A percentile compares a stretch with the other conserved stretches of the same genome.
phyloP scores from a whole-genome alignment of 768 basidiomycete genomes.

The Mycena vulgaris region DNA sequence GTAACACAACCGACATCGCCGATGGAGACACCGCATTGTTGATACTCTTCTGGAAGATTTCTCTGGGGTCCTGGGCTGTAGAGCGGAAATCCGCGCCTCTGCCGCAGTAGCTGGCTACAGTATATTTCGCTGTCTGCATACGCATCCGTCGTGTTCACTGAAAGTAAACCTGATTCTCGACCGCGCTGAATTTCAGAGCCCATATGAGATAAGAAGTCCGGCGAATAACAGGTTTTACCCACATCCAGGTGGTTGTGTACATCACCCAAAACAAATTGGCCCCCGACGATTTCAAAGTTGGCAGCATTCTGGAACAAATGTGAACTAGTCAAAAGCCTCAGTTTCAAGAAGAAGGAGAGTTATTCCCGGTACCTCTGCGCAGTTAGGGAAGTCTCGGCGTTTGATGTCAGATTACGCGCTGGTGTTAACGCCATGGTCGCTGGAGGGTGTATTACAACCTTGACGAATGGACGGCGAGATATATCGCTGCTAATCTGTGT shows the following conservation, averaged over 20 bases:
- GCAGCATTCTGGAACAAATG: constrained; percentile 1
- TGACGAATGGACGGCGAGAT: too few relatives aligned
- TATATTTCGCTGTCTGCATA: constrained; percentile 17
- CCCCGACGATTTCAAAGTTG: neutral
- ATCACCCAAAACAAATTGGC: neutral
- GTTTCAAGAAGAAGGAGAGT: too few relatives aligned
- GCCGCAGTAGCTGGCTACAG: neutral
- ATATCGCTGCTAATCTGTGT: too few relatives aligned
- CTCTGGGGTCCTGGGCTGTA: constrained; percentile 46
- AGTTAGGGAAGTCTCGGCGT: too few relatives aligned
- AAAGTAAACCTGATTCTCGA: neutral
- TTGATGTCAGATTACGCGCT: too few relatives aligned
- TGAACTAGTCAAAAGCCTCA: neutral
- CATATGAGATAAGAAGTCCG: neutral
- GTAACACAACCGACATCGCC: constrained; percentile 52
- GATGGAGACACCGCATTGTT: constrained; percentile 43
- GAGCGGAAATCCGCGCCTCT: constrained; percentile 47
- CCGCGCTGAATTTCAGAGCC: neutral
- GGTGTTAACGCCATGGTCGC: too few relatives aligned
- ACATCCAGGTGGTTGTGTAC: constrained; percentile 4
- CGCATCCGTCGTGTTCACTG: neutral
- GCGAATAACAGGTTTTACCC: neutral
- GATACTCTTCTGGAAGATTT: constrained; percentile 35
- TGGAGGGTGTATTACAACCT: too few relatives aligned
- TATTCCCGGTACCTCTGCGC: too few relatives aligned